phyloP scores from a whole-genome alignment of 176 grass and related monocot genomes.

The Elymus sibiricus region DNA sequence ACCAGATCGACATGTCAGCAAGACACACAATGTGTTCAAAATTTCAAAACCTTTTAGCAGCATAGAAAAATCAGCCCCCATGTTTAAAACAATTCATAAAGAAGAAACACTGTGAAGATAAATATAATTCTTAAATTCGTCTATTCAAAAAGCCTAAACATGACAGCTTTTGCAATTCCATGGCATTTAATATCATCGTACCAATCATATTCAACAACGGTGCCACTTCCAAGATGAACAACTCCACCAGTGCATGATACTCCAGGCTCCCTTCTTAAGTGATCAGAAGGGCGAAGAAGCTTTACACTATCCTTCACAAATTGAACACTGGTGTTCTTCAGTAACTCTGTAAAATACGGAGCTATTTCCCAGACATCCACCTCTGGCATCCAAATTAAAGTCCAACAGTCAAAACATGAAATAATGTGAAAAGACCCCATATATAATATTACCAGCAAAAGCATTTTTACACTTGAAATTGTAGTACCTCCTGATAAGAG shows the following conservation, averaged over 20 bases:
- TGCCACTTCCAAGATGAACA: slow-evolving; percentile 89
- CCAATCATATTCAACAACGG: slow-evolving; percentile 98
- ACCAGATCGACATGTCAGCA: background rate
- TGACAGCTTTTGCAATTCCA: background rate
- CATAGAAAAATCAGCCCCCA: background rate
- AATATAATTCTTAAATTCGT: background rate
- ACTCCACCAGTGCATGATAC: slow-evolving; percentile 60
- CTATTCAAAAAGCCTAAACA: background rate
- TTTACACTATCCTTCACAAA: slow-evolving; percentile 89
- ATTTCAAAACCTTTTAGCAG: background rate
- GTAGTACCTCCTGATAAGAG: slow-evolving; percentile 80
- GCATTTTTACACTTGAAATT: slow-evolving; percentile 18
- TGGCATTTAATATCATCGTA: slow-evolving; percentile 37
- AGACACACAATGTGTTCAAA: background rate
- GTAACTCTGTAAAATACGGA: slow-evolving; percentile 75
- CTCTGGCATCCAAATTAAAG: slow-evolving; percentile 56
- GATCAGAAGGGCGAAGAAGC: slow-evolving; percentile 72
- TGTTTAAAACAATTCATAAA: background rate
- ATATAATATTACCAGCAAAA: background rate
- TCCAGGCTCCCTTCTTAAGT: slow-evolving; percentile 50
- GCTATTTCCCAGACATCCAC: slow-evolving; percentile 97
- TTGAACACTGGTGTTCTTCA: slow-evolving; percentile 74
- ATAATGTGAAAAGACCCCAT: slow-evolving; percentile 16
- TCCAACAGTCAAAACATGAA: slow-evolving; percentile 16
- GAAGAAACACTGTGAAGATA: background rate